Evolutionary conservation across 805 yeast species (phyloP).

Genomic region (Sugiyamaella floridensis): DNA sequence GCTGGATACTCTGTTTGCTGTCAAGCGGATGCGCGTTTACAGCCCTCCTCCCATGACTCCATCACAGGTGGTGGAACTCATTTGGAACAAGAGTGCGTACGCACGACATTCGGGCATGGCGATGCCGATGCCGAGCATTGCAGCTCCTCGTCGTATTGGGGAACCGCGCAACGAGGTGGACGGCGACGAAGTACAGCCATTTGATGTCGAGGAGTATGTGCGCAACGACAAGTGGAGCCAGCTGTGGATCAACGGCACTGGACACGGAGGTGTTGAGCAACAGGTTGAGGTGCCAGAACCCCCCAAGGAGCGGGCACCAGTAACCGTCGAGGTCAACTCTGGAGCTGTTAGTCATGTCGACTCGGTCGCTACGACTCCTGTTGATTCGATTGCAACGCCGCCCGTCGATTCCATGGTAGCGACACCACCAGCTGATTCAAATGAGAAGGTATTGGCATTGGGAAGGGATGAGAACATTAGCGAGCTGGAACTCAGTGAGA

Average conservation of each 20-base stretch:
- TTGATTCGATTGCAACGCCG: no score
- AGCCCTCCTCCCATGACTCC: neutral
- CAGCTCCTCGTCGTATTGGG: neutral
- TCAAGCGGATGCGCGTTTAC: neutral
- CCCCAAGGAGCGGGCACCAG: neutral
- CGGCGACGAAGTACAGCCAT: neutral
- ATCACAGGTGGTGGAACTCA: neutral
- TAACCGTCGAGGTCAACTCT: neutral
- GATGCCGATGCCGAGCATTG: neutral
- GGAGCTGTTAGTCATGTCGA: no score
- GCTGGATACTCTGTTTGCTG: neutral
- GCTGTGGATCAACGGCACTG: neutral
- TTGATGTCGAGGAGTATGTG: neutral
- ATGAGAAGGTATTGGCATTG: no score
- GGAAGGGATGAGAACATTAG: no score
- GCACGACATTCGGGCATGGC: neutral
- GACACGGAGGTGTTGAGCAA: neutral
- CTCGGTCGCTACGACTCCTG: no score
- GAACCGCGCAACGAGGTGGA: neutral
- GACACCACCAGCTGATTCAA: no score
- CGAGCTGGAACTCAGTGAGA: neutral
- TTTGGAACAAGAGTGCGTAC: neutral
- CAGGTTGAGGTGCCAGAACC: neutral
- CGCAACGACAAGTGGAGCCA: neutral
- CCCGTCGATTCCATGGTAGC: no score